Conservation (phyloP, 169 alveolate genomes). For the Plasmodium sp. region DNA sequence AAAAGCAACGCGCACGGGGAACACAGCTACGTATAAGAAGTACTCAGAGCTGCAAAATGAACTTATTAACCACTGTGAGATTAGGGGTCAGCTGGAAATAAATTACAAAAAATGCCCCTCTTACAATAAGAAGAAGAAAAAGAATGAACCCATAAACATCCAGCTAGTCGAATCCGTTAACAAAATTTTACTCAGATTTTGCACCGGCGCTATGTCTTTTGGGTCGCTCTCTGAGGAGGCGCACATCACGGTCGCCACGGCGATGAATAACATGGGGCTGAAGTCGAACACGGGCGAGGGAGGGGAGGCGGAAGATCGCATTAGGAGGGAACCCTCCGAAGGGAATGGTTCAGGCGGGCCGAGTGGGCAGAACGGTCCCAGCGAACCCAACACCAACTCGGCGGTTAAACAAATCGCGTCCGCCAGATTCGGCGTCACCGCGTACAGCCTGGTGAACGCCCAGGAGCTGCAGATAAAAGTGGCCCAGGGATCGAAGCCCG, state of each 20-base stretch:
- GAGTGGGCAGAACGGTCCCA: neutral
- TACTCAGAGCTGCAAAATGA: conserved; percentile 77
- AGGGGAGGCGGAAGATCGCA: conserved; percentile 84
- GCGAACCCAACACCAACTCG: conserved; percentile 75
- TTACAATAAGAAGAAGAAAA: conserved; percentile 74
- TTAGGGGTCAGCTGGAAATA: conserved; percentile 84
- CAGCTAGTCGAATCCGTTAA: conserved; percentile 73
- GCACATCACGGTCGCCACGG: conserved; percentile 81
- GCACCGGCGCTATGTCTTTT: conserved; percentile 83
- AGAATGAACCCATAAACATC: conserved; percentile 80
- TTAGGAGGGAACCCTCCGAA: neutral
- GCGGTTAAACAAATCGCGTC: conserved; percentile 85
- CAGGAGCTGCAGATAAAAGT: conserved; percentile 85
- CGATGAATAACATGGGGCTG: conserved; percentile 83
- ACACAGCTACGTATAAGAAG: conserved; percentile 74
- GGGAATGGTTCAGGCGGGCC: neutral
- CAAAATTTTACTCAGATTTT: conserved; percentile 73
- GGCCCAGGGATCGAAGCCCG: conserved; percentile 90
- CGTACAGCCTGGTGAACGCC: conserved; percentile 83
- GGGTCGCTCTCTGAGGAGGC: conserved; percentile 83
- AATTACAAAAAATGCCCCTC: conserved; percentile 77
- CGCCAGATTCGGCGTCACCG: conserved; percentile 87
- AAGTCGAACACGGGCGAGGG: conserved; percentile 88
- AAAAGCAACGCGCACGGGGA: conserved; percentile 78
- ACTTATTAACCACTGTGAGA: conserved; percentile 77